Evolutionary conservation across 2,329 filamentous ascomycete species (phyloP).

Genomic region (Sclerotinia subarctica): DNA sequence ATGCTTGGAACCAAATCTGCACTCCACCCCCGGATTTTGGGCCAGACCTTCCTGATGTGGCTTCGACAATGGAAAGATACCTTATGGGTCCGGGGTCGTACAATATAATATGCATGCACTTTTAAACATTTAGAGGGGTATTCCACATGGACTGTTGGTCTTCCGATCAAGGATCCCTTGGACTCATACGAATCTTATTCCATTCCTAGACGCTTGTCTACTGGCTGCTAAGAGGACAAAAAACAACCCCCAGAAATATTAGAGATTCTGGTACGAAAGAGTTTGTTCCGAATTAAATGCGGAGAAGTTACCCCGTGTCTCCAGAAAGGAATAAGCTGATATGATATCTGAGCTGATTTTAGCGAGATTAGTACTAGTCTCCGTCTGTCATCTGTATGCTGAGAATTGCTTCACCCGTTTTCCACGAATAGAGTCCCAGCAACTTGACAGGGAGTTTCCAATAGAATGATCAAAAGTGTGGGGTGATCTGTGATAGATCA

Average conservation of each 20-base stretch:
- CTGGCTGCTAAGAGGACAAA: not conserved
- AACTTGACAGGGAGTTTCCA: not conserved
- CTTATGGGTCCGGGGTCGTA: slow-evolving; percentile 9
- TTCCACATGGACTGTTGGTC: not conserved
- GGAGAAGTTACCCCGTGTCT: not conserved
- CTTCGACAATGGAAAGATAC: slow-evolving; percentile 6
- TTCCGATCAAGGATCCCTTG: not conserved
- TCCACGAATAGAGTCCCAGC: slow-evolving; percentile 1
- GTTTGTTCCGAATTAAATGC: not conserved
- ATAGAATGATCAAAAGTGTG: not conserved
- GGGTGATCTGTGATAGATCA: slow-evolving; percentile 2
- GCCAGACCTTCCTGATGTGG: slow-evolving; percentile 14
- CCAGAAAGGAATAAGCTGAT: not conserved
- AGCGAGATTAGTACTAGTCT: not conserved
- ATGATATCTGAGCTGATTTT: not conserved
- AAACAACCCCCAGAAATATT: not conserved
- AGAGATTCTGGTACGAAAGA: not conserved
- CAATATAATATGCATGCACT: not conserved
- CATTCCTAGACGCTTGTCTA: not conserved
- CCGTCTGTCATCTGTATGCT: not conserved
- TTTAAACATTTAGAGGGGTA: not conserved
- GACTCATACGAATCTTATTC: not conserved
- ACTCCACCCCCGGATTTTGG: slow-evolving; percentile 18
- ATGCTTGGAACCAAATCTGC: slow-evolving; percentile 2
- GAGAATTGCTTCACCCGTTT: not conserved